phyloP scores from a whole-genome alignment of 495 filamentous ascomycete species.

The Hypoxylon subgilvum region DNA sequence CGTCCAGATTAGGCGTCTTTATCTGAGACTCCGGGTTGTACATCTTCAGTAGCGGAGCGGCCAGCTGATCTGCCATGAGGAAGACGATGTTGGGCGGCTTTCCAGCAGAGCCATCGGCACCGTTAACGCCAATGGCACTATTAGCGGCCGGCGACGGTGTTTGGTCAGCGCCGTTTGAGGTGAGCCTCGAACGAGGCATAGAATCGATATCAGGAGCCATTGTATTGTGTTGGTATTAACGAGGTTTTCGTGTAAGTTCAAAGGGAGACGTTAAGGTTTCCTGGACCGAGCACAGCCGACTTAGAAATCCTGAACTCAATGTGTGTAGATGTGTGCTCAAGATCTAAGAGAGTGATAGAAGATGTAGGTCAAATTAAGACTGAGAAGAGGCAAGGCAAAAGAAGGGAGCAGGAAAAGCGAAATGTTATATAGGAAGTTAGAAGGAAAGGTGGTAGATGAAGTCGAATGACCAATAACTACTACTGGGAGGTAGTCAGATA shows the following conservation, averaged over 20 bases:
- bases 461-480: too few relatives aligned
- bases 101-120: constrained; percentile 4
- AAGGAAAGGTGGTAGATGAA: too few relatives aligned
- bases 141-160: constrained; percentile 13
- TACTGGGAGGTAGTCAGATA: too few relatives aligned
- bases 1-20: constrained; percentile 83
- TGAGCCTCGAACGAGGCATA: constrained; percentile 47
- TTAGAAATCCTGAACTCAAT: constrained; percentile 27
- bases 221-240: background rate
- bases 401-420: too few relatives aligned
- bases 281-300: constrained; percentile 5
- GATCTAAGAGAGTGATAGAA: too few relatives aligned
- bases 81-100: constrained; percentile 76
- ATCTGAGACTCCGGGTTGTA: constrained; percentile 81
- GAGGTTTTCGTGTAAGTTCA: constrained; percentile 12
- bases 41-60: constrained; percentile 81
- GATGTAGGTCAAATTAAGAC: too few relatives aligned
- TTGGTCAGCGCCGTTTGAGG: constrained; percentile 20
- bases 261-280: constrained; percentile 4
- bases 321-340: too few relatives aligned
- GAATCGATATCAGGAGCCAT: constrained; percentile 66
- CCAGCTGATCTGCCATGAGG: constrained; percentile 93
- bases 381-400: too few relatives aligned
- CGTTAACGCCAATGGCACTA: constrained; percentile 30
- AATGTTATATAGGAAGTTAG: too few relatives aligned